Evolutionary conservation across 2,329 filamentous ascomycete genomes (phyloP), one percentile per base, ranked within the genome.

Genomic region (Colletotrichum lindemuthianum): DNA sequence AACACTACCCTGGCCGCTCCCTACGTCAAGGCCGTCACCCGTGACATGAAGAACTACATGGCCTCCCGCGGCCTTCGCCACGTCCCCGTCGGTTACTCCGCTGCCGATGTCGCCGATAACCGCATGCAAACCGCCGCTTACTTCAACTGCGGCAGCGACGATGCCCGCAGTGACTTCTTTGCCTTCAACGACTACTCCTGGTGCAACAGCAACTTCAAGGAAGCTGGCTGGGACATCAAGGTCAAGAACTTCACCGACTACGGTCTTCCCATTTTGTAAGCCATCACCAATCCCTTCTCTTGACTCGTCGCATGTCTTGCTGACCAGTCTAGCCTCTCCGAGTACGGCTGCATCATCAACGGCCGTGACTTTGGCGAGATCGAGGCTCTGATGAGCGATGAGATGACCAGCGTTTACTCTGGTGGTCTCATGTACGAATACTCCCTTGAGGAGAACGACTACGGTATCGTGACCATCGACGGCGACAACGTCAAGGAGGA

Each of bases 341-440:
- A 98, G 79, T 98, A 91, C 75, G 96, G 96, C 67, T 99, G 96
- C 83, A 93, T 76, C 79, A 90, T 86, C 75, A 93, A 92, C 83
- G 87, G 82, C 65, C 94, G 95, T 71, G 82, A 90, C 73, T 99
- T 97, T 73, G 83, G 88, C 65, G 95, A 97, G 81, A 80, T 97
- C 56, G 78, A 79, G 51, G 84, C 94, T 49, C 84, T 99, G 63
- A 98, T 97, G 90, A 87, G 82, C 78, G 79, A 78, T 16, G 77
- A 97, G 65, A 98, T 98, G 95, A 93, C 90, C 8, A 71, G 78
- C 15, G 93, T 97, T 72, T 98, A 97, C 86, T 97, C 94, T 44
- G 96, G 96, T 72, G 96, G 96, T 77, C 87, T 99, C 43, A 92
- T 97, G 77, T 99, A 97, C 81, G 94, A 98, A 80, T 99, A 97